Evolutionary conservation across 2,329 filamentous ascomycete species (phyloP), one percentile per base, ranked within the genome.

Genomic region (Aureobasidium sp.): DNA sequence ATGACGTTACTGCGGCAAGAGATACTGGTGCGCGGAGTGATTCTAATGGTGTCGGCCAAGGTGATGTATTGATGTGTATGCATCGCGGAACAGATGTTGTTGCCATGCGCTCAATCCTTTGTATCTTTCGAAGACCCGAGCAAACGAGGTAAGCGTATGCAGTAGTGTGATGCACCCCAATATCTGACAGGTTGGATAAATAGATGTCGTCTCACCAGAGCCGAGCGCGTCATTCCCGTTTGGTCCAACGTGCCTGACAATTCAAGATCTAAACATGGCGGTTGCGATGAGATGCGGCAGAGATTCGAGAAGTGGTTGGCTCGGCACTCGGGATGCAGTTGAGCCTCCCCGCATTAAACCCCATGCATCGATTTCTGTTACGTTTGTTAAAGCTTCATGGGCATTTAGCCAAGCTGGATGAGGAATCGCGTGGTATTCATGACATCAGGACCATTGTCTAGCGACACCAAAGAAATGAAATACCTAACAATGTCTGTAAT

Each of bases 1-100:
- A 55, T 62, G 39, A 62, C 41, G 22, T 66, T 66, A 53, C 65
- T 67, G 25, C 67, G 64, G 36, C 67, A 68, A 45, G 67, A 64
- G 27, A 65, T 63, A 5, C 63, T 65, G n/a, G 63, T 68, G 8
- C 65, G 55, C 31, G 65, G 63, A 7, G 62, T 52, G 36, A 67
- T 64, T 20, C 65, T 65, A 14, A 39, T 49, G 36, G 25, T 37
- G n/a, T 11, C 34, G 39, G 44, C 4, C 56, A 51, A 51, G 56
- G 9, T 48, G 20, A 34, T 44, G 41, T 47, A 6, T n/a, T 11
- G 44, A 4, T 47, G 7, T 9, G 22, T 17, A 12, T 34, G 17
- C 9, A 1, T 57, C 36, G 39, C n/a, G 27, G 9, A 11, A 25
- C 20, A 3, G 41, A 34, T 3, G n/a, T 36, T 36, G 39, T 14